Evolutionary conservation across 2,329 filamentous ascomycete genomes (phyloP).

Genomic region (Chalaropsis thielavioides): DNA sequence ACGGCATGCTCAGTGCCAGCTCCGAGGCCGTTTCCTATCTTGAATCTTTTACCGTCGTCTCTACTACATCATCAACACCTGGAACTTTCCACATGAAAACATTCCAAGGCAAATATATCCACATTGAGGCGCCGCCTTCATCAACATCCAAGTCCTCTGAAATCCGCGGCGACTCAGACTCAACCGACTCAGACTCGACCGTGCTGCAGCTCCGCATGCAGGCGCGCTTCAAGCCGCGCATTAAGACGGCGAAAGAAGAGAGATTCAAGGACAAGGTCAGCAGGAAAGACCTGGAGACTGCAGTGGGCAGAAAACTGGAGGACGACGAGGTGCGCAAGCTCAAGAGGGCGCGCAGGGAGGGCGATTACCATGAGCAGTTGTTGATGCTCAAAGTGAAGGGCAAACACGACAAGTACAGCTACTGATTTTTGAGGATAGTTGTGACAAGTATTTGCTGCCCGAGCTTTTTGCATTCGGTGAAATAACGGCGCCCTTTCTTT

Average conservation of each 20-base stretch:
- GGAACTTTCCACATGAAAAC: conserved; percentile 65
- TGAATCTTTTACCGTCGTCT: conserved; percentile 62
- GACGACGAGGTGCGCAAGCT: conserved; percentile 77
- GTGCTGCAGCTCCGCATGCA: conserved; percentile 82
- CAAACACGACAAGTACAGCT: conserved; percentile 74
- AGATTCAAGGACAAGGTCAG: conserved; percentile 77
- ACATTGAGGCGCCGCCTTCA: conserved; percentile 35
- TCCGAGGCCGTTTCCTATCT: conserved; percentile 70
- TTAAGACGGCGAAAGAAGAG: conserved; percentile 59
- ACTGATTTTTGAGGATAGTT: conserved; percentile 3
- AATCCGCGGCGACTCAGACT: conserved; percentile 62
- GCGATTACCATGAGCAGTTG: conserved; percentile 77
- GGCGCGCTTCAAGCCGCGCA: conserved; percentile 78
- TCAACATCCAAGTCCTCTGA: conserved; percentile 39
- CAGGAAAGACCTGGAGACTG: conserved; percentile 67
- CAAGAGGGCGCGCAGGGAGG: conserved; percentile 70
- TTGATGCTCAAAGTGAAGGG: conserved; percentile 79
- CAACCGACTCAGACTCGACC: conserved; percentile 51
- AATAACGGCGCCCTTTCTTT: neutral
- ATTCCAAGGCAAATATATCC: conserved; percentile 54
- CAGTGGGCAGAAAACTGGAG: conserved; percentile 58
- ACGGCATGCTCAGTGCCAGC: conserved; percentile 61
- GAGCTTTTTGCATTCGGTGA: too few species aligned
- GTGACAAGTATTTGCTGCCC: neutral
- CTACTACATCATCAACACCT: conserved; percentile 39